Percentiles rank a stretch among this genome's conserved stretches.
These are phyloP conservation scores for Cercospora nicotianae DNA, from an alignment of 2,329 filamentous ascomycete genomes.

Conservation along the genomic window DNA sequence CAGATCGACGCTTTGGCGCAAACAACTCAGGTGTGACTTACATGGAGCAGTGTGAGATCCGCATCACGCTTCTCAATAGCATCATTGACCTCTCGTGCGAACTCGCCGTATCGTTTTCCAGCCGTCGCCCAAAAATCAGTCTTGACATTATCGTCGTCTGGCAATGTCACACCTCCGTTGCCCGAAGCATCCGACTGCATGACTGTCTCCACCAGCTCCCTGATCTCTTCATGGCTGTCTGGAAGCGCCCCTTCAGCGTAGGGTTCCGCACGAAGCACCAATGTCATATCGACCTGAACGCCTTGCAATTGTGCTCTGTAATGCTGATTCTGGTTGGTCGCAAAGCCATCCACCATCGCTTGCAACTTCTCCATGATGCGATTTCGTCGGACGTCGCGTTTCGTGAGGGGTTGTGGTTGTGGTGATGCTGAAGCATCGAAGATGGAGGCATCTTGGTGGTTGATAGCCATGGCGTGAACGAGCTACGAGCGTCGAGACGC, in stretches of 20 bases:
- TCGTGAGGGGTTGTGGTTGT: slow-evolving; percentile 60
- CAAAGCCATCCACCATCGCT: slow-evolving; percentile 74
- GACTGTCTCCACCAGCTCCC: slow-evolving; percentile 55
- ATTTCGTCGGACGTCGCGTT: slow-evolving; percentile 86
- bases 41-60: slow-evolving; percentile 76
- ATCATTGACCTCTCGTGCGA: slow-evolving; percentile 83
- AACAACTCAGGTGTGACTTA: slow-evolving; percentile 47
- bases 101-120: slow-evolving; percentile 80
- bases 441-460: slow-evolving; percentile 27
- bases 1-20: neutral
- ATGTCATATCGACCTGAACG: slow-evolving; percentile 84
- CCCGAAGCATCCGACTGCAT: slow-evolving; percentile 31
- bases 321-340: slow-evolving; percentile 75
- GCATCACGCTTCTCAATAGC: slow-evolving; percentile 84
- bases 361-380: slow-evolving; percentile 76
- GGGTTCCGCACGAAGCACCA: slow-evolving; percentile 81
- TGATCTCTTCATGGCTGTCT: slow-evolving; percentile 65
- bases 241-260: slow-evolving; percentile 71
- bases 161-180: slow-evolving; percentile 40
- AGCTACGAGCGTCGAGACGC: neutral
- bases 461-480: slow-evolving; percentile 22
- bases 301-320: slow-evolving; percentile 89
- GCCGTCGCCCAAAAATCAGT: slow-evolving; percentile 66
- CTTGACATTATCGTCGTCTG: slow-evolving; percentile 55
- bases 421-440: slow-evolving; percentile 41